Evolutionary conservation across 768 basidiomycete genomes (phyloP), one percentile per base, ranked within the genome.

Genomic region (Antrodiella citrinella): DNA sequence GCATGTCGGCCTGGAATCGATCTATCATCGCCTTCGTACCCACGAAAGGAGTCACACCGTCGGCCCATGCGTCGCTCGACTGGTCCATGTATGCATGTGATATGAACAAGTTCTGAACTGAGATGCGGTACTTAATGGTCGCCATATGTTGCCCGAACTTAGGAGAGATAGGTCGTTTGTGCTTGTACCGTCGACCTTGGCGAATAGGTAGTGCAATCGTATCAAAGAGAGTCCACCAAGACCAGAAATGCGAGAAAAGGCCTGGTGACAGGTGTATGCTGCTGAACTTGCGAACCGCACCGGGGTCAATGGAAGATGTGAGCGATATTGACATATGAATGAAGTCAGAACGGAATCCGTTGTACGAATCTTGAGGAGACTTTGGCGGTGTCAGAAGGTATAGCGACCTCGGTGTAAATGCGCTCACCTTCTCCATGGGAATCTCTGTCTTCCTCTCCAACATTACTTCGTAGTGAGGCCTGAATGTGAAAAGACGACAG

Each of bases 241-340:
- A 77, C 78, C 86, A 90, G 68, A 98, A 98, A 65, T 92, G 89
- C 1, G 88, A 74, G 58, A 91, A 92, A 2, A 81, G 73, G 56
- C 85, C 83, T 0, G 93, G 91, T 2, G 86, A 89, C 25, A 95
- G 77, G 65, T 98, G 87, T 49, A 97, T 69, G 57, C 78, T 88
- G 67, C 84, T 94, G 26, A 77, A 70, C 26, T 66, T 63, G 4
- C 60, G 59, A 11, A 49, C 48, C 42, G 60, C 65, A 38, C 64
- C 55, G 30, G 55, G 62, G 51, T 67, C 67, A 19, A 80, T 70
- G 4, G 83, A 83, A 2, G 87, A 86, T 21, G 78, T 77, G 57
- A 96, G 69, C 1, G 94, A 96, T 38, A 92, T 75, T 0, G 92
- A 92, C 49, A 94, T 76, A 64, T 98, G 94, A 44, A 97, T 84